A percentile compares a stretch with the other conserved stretches of the same genome.
Conservation (phyloP, 2,329 filamentous ascomycete genomes). For the Ampelomyces quisqualis region DNA sequence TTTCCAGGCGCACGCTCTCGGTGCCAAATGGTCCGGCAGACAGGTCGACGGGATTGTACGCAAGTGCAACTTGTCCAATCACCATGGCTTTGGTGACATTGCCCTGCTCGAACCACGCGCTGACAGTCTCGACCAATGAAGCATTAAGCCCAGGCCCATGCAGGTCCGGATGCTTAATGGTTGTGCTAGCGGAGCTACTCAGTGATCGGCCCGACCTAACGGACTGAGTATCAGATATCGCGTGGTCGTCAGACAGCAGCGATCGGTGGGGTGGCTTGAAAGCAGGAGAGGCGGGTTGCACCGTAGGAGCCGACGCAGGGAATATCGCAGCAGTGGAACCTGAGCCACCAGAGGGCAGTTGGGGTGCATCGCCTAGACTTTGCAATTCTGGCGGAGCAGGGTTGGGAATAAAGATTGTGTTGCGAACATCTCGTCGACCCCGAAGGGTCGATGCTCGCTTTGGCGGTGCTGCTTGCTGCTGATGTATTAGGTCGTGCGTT, state of each 20-base stretch:
- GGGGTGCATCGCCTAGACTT: slow-evolving; percentile 39
- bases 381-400: slow-evolving; percentile 42
- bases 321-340: slow-evolving; percentile 17
- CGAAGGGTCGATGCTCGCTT: slow-evolving; percentile 69
- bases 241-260: slow-evolving; percentile 55
- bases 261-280: slow-evolving; percentile 40
- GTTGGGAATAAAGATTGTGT: slow-evolving; percentile 77
- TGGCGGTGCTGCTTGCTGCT: slow-evolving; percentile 58
- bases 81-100: slow-evolving; percentile 70
- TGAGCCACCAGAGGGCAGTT: slow-evolving; percentile 29
- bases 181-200: slow-evolving; percentile 61
- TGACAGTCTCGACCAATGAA: slow-evolving; percentile 91
- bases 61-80: slow-evolving; percentile 84
- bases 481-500: slow-evolving; percentile 17
- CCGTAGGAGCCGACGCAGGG: slow-evolving; percentile 26
- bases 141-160: slow-evolving; percentile 77
- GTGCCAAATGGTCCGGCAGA: slow-evolving; percentile 44
- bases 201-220: slow-evolving; percentile 85
- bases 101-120: slow-evolving; percentile 76
- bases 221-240: slow-evolving; percentile 80
- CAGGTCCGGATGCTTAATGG: slow-evolving; percentile 77
- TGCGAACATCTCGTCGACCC: slow-evolving; percentile 86
- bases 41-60: slow-evolving; percentile 66
- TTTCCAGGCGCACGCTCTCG: slow-evolving; percentile 78
- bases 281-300: slow-evolving; percentile 39